These are phyloP conservation scores for Tolypocladium ovalisporum DNA, from an alignment of 2,329 filamentous ascomycete species.

Conservation along the genomic window DNA sequence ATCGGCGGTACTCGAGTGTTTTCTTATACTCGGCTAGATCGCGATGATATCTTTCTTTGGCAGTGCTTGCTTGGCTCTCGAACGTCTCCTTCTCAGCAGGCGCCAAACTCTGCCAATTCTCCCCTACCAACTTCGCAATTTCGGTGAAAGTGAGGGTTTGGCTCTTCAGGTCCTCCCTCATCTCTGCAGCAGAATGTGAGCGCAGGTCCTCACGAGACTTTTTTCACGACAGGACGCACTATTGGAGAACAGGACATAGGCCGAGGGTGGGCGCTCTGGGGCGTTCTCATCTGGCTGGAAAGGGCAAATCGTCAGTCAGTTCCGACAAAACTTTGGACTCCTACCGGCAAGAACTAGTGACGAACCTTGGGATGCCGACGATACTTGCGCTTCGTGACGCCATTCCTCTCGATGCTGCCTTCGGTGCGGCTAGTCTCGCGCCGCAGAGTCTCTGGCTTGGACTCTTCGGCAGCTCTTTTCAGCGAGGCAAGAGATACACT, in stretches of 20 bases:
- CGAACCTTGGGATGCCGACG: constrained; percentile 63
- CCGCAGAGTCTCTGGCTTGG: constrained; percentile 41
- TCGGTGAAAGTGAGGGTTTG: constrained; percentile 72
- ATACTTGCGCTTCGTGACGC: constrained; percentile 60
- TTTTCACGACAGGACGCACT: constrained; percentile 40
- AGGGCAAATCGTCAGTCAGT: not conserved
- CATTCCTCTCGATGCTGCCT: constrained; percentile 28
- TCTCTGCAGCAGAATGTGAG: constrained; percentile 37
- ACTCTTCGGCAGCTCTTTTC: constrained; percentile 41
- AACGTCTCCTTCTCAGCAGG: constrained; percentile 59
- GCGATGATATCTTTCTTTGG: constrained; percentile 69
- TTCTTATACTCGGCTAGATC: constrained; percentile 69
- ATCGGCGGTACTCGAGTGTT: constrained; percentile 56
- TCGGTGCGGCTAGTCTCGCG: constrained; percentile 37
- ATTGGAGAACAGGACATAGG: constrained; percentile 79
- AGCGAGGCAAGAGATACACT: constrained; percentile 39
- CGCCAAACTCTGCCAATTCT: constrained; percentile 67
- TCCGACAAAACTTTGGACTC: not conserved
- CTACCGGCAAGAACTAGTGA: not conserved
- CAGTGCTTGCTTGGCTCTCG: constrained; percentile 58
- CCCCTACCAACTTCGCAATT: constrained; percentile 72
- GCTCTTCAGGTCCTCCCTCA: constrained; percentile 67
- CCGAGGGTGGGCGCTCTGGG: constrained; percentile 68
- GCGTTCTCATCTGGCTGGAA: constrained; percentile 63
- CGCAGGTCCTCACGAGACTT: not conserved